Evolutionary conservation across 2,329 filamentous ascomycete species (phyloP), one percentile per base, ranked within the genome.

Genomic region (Talaromyces amestolkiae): DNA sequence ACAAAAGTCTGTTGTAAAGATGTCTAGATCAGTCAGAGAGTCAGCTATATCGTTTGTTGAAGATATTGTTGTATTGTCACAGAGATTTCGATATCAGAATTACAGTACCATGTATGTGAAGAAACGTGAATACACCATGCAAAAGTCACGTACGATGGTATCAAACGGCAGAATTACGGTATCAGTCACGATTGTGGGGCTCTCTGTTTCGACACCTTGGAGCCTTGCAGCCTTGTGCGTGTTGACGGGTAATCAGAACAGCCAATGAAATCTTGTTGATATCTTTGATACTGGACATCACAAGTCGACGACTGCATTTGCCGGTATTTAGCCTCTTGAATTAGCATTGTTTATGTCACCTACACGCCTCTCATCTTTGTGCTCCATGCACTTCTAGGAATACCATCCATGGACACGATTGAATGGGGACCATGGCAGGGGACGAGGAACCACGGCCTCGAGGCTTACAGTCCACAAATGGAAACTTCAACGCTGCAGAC

Each of bases 341-440:
- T 8, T 13, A 37, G 53, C n/a, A 39, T 39, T 15, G 19, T 56
- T 15, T 13, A 24, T 45, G 39, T 58, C 35, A 39, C 9, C 31
- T 49, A 33, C 51, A 58, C n/a, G 49, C 33, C 27, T 56, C 3
- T 56, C n/a, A 19, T 31, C 17, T 19, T 45, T 10, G 19, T 27
- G 56, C 39, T 43, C 39, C 15, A 59, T 45, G 35, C 27, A 11
- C 22, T 22, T 33, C 24, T 45, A 33, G 33, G 17, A 22, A 63
- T 22, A 51, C 17, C 27, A 41, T 49, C 47, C 61, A 66, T 66
- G 65, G 65, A 66, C 54, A 33, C 33, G 39, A 61, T 33, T 60
- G 51, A 58, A 22, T 19, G 22, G 33, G 37, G 64, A 53, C 35
- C 27, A 77, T 77, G 72, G 70, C 72, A 66, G 67, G 67, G 66